Conservation (phyloP, 2,329 filamentous ascomycete genomes). For the Alternaria metachromatica region DNA sequence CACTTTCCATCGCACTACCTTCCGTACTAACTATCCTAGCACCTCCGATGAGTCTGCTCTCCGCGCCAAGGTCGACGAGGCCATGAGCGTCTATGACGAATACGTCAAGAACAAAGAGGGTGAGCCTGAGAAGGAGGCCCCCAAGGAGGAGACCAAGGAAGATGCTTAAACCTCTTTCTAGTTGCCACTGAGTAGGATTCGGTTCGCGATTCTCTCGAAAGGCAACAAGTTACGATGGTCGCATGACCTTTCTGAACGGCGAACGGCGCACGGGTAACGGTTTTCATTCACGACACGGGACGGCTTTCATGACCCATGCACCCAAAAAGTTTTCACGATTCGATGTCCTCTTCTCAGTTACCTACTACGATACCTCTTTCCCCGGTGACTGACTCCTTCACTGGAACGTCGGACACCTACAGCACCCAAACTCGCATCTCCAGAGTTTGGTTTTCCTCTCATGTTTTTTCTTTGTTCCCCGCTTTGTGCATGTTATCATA, state of each 20-base stretch:
- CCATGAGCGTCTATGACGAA: slow-evolving; percentile 95
- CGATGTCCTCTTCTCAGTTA: slow-evolving; percentile 26
- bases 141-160: slow-evolving; percentile 56
- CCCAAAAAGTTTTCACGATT: slow-evolving; percentile 46
- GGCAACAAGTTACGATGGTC: slow-evolving; percentile 36
- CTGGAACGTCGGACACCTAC: slow-evolving; percentile 30
- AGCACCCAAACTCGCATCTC: slow-evolving; percentile 17
- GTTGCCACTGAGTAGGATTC: slow-evolving; percentile 41
- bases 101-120: slow-evolving; percentile 86
- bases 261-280: slow-evolving; percentile 47
- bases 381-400: slow-evolving; percentile 36
- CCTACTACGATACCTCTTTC: slow-evolving; percentile 19
- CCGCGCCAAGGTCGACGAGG: slow-evolving; percentile 95
- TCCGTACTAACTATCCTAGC: slow-evolving; percentile 58
- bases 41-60: slow-evolving; percentile 90
- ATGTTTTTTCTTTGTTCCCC: slow-evolving; percentile 35
- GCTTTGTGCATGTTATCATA: slow-evolving; percentile 35
- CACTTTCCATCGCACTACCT: background rate
- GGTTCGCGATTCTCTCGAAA: slow-evolving; percentile 33
- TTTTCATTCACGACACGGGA: slow-evolving; percentile 39
- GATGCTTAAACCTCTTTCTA: slow-evolving; percentile 50
- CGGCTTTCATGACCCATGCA: slow-evolving; percentile 39
- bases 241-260: slow-evolving; percentile 38
- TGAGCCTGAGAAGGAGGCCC: slow-evolving; percentile 46
- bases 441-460: slow-evolving; percentile 19